These are phyloP conservation scores for Baorangia bicolor DNA, from an alignment of 768 basidiomycete genomes.

Conservation along the genomic window DNA sequence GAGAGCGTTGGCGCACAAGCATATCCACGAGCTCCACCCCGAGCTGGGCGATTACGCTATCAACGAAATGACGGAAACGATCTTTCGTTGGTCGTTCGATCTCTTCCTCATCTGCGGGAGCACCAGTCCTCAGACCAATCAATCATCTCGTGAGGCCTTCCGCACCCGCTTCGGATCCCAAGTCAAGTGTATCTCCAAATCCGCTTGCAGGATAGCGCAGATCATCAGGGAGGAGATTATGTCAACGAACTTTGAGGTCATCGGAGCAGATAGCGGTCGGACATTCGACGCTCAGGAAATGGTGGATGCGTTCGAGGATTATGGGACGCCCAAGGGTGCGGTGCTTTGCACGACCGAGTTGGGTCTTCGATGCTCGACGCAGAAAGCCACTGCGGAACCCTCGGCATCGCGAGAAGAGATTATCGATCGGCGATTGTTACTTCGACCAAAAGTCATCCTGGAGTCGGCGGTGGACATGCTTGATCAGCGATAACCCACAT, in stretches of 20 bases:
- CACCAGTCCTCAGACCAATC: constrained; percentile 38
- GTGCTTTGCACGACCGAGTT: constrained; percentile 73
- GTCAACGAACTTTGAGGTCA: constrained; percentile 72
- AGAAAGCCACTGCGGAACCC: constrained; percentile 31
- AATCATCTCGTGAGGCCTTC: constrained; percentile 40
- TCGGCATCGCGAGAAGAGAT: constrained; percentile 37
- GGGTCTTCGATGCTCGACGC: constrained; percentile 64
- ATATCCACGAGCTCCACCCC: constrained; percentile 68
- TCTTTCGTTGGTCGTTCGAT: constrained; percentile 69
- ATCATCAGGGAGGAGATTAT: constrained; percentile 74
- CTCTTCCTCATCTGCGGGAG: constrained; percentile 66
- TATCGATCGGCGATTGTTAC: constrained; percentile 57
- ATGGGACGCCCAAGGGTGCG: constrained; percentile 46
- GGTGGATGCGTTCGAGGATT: constrained; percentile 64
- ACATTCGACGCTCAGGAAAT: constrained; percentile 51
- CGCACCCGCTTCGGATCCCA: constrained; percentile 56
- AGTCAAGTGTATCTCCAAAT: constrained; percentile 62
- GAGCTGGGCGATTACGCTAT: constrained; percentile 62
- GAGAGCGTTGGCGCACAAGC: constrained; percentile 69
- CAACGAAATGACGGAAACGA: constrained; percentile 72
- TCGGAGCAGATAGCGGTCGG: constrained; percentile 55
- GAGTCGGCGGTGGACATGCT: constrained; percentile 63
- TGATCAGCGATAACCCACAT: constrained; percentile 30
- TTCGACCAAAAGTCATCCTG: constrained; percentile 74
- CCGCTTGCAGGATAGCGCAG: constrained; percentile 60